Base-by-base conservation (phyloP, 2,329 filamentous ascomycete genomes). In the Neonectria neomacrospora region DNA sequence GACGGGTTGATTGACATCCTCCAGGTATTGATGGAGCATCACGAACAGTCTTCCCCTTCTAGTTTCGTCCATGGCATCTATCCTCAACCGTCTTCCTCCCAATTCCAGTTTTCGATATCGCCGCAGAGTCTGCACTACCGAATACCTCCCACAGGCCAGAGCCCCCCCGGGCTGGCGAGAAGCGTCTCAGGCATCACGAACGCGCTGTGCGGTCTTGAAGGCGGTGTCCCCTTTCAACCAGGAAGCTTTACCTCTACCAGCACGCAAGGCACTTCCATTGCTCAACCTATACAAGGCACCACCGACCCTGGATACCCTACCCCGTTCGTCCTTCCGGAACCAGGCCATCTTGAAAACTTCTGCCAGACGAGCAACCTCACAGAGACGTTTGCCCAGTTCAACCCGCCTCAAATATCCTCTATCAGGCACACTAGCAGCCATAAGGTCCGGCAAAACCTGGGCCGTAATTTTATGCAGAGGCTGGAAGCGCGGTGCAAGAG, bases 181-280 rank as follows among this genome's bases (percentile, higher is more conserved):
- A 66, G 55, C 16, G 16, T 67, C 5, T 72, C 70, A 2, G 63
- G 62, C 7, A 70, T 72, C 18, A 63, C 64, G 9, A 67, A 64
- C 16, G 69, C 58, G 5, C 45, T 71, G 3, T 56, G 30, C 32
- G 48, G 50, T 2, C 22, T 44, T 9, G 56, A 52, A 12, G 14
- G 30, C 12, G 12, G 12, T 12, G 20, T 37, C 12, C 44, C 32
- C 20, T 48, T 58, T 5, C 30, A 55, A 23, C 45, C 47, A 9
- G 53, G 26, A 30, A 53, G 30, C 16, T 61, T 55, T 20, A 12
- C 42, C 6, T 52, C 58, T n/a, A 50, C 47, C 16, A 37, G 30
- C 48, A 52, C 32, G 4, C 50, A 42, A 30, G 50, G 26, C 12
- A 30, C 41, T 14, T 59, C 41, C n/a, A 22, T 41, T 5, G 45